phyloP scores from a whole-genome alignment of 352 stramenopile species.

The Plasmopara viticola region DNA sequence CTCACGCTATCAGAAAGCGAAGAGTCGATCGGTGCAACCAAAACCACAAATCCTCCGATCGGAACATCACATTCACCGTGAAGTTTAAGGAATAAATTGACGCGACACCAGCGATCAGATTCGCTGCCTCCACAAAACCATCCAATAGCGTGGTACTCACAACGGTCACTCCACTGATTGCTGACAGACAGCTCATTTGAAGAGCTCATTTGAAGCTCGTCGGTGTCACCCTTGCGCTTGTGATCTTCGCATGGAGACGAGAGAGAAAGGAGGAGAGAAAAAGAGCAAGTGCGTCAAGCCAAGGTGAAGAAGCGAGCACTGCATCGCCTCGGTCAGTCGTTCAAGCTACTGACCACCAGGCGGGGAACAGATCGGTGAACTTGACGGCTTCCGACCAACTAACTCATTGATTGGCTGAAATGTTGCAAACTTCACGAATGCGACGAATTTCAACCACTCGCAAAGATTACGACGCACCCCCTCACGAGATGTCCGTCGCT shows the following conservation, averaged over 20 bases:
- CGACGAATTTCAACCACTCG: constrained; percentile 1
- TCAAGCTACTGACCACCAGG: background rate
- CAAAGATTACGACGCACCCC: constrained; percentile 4
- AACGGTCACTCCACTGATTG: constrained; percentile 26
- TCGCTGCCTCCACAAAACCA: constrained; percentile 1
- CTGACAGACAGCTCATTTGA: constrained; percentile 12
- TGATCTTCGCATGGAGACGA: constrained; percentile 18
- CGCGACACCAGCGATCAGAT: constrained; percentile 20
- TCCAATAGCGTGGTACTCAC: constrained; percentile 5
- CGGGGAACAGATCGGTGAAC: background rate
- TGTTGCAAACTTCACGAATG: too few species aligned
- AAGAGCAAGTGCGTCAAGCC: constrained; percentile 5
- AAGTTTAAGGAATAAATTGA: constrained; percentile 15
- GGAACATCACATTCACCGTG: constrained; percentile 16
- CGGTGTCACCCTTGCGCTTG: constrained; percentile 17
- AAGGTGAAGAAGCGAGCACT: background rate
- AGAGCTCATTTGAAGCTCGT: constrained; percentile 27
- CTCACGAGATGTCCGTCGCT: constrained; percentile 13
- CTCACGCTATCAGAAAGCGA: constrained; percentile 1
- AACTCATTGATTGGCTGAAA: background rate
- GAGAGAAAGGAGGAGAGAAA: background rate
- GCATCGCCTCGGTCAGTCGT: constrained; percentile 8
- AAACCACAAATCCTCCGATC: constrained; percentile 17
- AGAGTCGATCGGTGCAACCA: constrained; percentile 20
- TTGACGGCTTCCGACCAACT: background rate